Percentiles rank a stretch among this genome's conserved stretches.
Evolutionary conservation across 1,284 basidiomycete genomes (phyloP).

Genomic region (Pseudozyma thailandica): DNA sequence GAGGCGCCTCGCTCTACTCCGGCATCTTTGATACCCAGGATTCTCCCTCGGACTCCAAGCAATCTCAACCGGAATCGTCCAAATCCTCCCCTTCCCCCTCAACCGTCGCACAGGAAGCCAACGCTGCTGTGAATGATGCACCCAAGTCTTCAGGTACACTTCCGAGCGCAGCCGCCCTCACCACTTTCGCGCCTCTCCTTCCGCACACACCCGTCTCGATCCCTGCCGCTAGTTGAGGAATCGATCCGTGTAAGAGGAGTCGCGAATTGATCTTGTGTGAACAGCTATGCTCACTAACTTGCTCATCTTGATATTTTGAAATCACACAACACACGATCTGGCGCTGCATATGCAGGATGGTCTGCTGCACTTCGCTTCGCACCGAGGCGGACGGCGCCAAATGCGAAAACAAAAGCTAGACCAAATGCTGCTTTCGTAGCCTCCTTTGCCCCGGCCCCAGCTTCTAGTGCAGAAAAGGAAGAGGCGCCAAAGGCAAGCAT

Average conservation of each 20-base stretch:
- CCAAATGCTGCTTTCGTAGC: conserved; percentile 43
- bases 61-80: background rate
- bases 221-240: too few relatives aligned
- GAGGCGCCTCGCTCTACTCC: conserved; percentile 49
- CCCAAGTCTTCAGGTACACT: conserved; percentile 50
- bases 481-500: conserved; percentile 5
- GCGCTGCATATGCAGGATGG: conserved; percentile 33
- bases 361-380: conserved; percentile 60
- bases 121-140: background rate
- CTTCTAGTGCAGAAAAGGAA: background rate
- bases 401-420: conserved; percentile 25
- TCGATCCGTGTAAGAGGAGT: background rate
- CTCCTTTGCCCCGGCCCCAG: conserved; percentile 19
- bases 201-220: background rate
- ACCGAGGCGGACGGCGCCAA: conserved; percentile 36
- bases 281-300: conserved; percentile 34
- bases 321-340: background rate
- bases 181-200: background rate
- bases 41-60: background rate
- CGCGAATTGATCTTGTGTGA: background rate
- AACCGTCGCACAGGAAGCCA: background rate
- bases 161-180: conserved; percentile 9
- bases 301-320: conserved; percentile 3
- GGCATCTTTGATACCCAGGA: conserved; percentile 42
- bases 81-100: background rate